A percentile compares a stretch with the other conserved stretches of the same genome.
Conservation (phyloP, 2,329 filamentous ascomycete species). For the Botrytis tulipae region DNA sequence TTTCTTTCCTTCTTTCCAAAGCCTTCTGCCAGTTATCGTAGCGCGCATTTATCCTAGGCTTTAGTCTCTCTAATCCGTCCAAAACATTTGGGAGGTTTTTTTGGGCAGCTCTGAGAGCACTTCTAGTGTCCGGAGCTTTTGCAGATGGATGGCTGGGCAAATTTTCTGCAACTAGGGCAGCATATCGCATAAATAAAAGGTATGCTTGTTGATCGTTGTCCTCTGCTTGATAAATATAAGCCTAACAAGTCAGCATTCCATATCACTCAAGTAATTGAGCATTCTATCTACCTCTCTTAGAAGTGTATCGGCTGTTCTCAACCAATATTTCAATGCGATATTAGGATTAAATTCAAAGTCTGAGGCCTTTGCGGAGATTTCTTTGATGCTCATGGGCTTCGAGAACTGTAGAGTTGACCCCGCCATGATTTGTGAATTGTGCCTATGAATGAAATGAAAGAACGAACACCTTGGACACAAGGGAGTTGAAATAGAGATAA, state of each 20-base stretch:
- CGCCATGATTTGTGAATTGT: conserved; percentile 32
- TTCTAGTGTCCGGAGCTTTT: conserved; percentile 58
- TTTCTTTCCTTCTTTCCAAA: conserved; percentile 43
- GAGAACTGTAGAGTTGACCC: conserved; percentile 31
- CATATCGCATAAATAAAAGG: conserved; percentile 86
- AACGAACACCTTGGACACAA: neutral
- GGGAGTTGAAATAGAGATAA: neutral
- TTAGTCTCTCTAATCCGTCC: conserved; percentile 68
- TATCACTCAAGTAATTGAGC: neutral
- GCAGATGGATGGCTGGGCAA: conserved; percentile 75
- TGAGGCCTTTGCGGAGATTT: conserved; percentile 72
- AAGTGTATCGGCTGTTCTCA: conserved; percentile 75
- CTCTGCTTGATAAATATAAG: conserved; percentile 79
- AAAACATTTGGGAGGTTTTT: conserved; percentile 56
- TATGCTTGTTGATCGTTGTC: conserved; percentile 87
- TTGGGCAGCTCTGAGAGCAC: conserved; percentile 54
- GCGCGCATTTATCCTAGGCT: conserved; percentile 71
- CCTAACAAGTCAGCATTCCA: conserved; percentile 50
- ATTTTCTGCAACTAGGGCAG: conserved; percentile 74
- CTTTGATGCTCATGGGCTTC: conserved; percentile 68
- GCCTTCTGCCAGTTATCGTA: conserved; percentile 65
- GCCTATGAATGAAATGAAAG: neutral
- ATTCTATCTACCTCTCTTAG: conserved; percentile 67
- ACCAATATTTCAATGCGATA: conserved; percentile 77
- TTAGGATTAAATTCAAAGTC: conserved; percentile 78